These are phyloP conservation scores for Carex pumila DNA, from an alignment of 176 grass and related monocot species.

Conservation along the genomic window DNA sequence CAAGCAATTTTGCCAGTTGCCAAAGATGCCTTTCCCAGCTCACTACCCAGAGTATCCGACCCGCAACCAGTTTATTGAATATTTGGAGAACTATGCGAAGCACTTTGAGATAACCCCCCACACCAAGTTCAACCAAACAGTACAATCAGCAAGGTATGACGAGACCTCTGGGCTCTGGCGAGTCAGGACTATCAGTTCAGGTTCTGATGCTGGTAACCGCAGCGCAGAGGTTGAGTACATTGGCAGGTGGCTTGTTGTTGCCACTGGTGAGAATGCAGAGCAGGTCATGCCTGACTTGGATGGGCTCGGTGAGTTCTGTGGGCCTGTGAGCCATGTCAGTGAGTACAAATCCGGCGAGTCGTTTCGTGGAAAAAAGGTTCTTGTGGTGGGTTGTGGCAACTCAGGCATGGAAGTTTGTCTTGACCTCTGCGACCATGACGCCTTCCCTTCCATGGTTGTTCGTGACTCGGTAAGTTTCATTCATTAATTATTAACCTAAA, in stretches of 20 bases:
- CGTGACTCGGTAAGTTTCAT: conserved; percentile 51
- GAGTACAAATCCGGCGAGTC: conserved; percentile 56
- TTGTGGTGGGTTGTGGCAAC: conserved; percentile 79
- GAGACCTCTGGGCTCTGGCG: conserved; percentile 66
- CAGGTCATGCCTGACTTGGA: conserved; percentile 42
- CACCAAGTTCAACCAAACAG: conserved; percentile 35
- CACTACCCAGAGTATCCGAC: conserved; percentile 76
- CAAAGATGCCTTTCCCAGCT: conserved; percentile 50
- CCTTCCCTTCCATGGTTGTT: conserved; percentile 61
- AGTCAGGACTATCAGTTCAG: conserved; percentile 18
- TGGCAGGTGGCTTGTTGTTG: conserved; percentile 68
- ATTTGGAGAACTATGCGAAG: conserved; percentile 55
- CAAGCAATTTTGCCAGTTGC: conserved; percentile 84
- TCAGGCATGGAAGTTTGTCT: conserved; percentile 93
- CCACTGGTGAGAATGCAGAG: conserved; percentile 85
- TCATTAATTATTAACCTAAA: neutral
- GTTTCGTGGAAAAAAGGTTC: conserved; percentile 53
- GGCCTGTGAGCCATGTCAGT: conserved; percentile 40
- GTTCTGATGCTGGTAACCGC: neutral
- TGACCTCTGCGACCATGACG: conserved; percentile 58
- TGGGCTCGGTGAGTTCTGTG: conserved; percentile 24
- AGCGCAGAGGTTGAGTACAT: conserved; percentile 67
- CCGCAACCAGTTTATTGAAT: conserved; percentile 53
- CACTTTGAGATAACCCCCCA: conserved; percentile 46
- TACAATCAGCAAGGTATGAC: conserved; percentile 49